Conservation (phyloP, 106 monocot genomes). For the Triglochin maritima region DNA sequence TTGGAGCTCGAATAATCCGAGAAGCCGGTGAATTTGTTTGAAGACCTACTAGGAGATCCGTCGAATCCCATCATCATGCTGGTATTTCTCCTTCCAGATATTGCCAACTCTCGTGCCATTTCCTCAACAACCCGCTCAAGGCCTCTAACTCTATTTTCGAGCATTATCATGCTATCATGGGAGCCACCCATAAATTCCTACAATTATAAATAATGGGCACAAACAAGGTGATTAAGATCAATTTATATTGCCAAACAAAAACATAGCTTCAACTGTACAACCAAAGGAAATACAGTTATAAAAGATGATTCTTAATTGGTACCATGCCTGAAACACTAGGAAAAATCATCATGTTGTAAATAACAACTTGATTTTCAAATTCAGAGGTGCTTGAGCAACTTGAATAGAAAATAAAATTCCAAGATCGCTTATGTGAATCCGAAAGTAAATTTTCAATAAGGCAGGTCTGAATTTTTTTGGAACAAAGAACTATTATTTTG, state of each 20-base stretch:
- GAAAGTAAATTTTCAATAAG: no score
- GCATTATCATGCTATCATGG: constrained; percentile 81
- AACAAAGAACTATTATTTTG: no score
- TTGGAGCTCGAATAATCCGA: constrained; percentile 63
- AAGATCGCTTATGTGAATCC: no score
- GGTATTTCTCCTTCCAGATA: constrained; percentile 54
- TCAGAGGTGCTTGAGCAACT: no score
- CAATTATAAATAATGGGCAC: constrained; percentile 6
- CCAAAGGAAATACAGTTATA: background rate
- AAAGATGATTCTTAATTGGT: background rate
- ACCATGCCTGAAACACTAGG: background rate
- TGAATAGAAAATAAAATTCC: no score
- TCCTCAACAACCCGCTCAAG: constrained; percentile 94
- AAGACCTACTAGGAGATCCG: constrained; percentile 49
- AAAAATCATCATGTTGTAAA: no score
- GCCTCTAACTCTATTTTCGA: constrained; percentile 83
- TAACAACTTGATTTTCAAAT: no score
- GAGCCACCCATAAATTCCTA: constrained; percentile 98
- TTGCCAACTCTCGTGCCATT: constrained; percentile 72
- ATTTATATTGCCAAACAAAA: no score
- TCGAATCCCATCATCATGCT: constrained; percentile 56
- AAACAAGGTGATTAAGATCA: no score
- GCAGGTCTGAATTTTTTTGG: no score
- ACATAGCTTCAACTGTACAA: background rate
- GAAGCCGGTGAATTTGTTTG: constrained; percentile 60